A percentile compares a stretch with the other conserved stretches of the same genome.
Conservation (phyloP, 2,329 filamentous ascomycete genomes). For the Diaporthe ilicicola region DNA sequence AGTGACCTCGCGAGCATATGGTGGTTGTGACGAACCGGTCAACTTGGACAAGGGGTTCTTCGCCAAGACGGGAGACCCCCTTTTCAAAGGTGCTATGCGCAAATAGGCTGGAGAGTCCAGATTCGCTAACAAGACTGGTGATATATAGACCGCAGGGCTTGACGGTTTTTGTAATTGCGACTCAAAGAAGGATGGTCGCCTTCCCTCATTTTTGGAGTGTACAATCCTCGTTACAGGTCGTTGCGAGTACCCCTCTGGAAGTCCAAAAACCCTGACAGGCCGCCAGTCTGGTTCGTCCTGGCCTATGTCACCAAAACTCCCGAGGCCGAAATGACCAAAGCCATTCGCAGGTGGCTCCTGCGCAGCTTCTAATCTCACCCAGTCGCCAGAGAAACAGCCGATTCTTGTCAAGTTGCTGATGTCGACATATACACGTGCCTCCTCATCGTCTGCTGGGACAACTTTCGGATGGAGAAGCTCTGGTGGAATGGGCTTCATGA, state of each 20-base stretch:
- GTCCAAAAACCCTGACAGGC: conserved; percentile 85
- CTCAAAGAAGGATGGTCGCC: conserved; percentile 70
- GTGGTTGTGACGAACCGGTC: conserved; percentile 63
- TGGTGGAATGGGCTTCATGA: conserved; percentile 75
- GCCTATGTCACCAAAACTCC: conserved; percentile 71
- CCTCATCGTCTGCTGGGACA: conserved; percentile 79
- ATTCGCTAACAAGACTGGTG: conserved; percentile 88
- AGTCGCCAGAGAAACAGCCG: conserved; percentile 97
- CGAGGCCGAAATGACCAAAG: conserved; percentile 72
- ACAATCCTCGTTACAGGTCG: conserved; percentile 69
- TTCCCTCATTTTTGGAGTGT: conserved; percentile 58
- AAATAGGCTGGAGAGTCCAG: conserved; percentile 81
- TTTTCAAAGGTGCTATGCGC: conserved; percentile 76
- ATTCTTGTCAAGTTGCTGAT: conserved; percentile 86
- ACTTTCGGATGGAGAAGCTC: conserved; percentile 89
- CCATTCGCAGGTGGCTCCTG: conserved; percentile 76
- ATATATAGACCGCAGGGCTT: conserved; percentile 75
- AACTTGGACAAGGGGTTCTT: conserved; percentile 65
- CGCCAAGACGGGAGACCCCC: conserved; percentile 52
- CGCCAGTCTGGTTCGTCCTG: conserved; percentile 75
- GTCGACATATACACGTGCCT: conserved; percentile 90
- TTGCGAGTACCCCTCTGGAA: conserved; percentile 78
- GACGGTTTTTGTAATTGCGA: conserved; percentile 70
- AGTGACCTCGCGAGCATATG: conserved; percentile 78
- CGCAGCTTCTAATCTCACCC: conserved; percentile 85